phyloP scores from a whole-genome alignment of 1,139 yeast genomes.

The Pichia sp. region DNA sequence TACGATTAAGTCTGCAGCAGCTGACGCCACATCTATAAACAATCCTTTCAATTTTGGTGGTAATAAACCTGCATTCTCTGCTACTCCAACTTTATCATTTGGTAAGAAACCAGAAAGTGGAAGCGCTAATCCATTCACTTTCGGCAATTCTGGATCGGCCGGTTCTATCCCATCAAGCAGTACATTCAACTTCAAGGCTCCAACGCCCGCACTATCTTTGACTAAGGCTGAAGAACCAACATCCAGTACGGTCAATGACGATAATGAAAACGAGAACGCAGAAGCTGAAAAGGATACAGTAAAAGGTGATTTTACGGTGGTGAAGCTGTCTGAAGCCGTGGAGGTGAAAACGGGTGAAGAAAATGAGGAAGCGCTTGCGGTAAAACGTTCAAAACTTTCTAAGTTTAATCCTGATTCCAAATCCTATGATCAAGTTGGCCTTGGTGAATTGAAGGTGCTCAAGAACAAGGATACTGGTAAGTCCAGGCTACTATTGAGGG shows the following conservation, averaged over 20 bases:
- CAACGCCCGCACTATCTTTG: too few relatives aligned
- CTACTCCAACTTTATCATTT: too few relatives aligned
- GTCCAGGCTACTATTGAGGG: constrained; percentile 68
- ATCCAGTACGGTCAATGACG: constrained; percentile 4
- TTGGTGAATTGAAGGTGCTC: constrained; percentile 76
- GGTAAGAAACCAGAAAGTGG: too few relatives aligned
- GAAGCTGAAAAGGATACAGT: constrained; percentile 36
- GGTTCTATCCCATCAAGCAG: constrained; percentile 7
- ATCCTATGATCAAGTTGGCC: constrained; percentile 58
- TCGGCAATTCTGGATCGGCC: constrained; percentile 19
- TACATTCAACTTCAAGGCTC: constrained; percentile 20
- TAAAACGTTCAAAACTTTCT: constrained; percentile 69
- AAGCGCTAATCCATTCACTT: constrained; percentile 21
- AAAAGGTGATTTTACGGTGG: constrained; percentile 42
- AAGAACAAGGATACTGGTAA: constrained; percentile 52
- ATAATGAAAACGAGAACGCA: constrained; percentile 16
- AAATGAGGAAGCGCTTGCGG: constrained; percentile 56
- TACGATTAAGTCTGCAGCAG: too few relatives aligned
- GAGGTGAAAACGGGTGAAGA: constrained; percentile 78
- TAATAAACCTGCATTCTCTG: constrained; percentile 1
- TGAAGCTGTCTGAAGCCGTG: constrained; percentile 39
- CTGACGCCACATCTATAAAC: too few relatives aligned
- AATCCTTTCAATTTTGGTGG: too few relatives aligned
- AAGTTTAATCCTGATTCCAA: constrained; percentile 45
- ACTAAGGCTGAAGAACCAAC: constrained; percentile 12